Base-by-base conservation (phyloP, 768 basidiomycete species). In the Boletus vermiculosoides region DNA sequence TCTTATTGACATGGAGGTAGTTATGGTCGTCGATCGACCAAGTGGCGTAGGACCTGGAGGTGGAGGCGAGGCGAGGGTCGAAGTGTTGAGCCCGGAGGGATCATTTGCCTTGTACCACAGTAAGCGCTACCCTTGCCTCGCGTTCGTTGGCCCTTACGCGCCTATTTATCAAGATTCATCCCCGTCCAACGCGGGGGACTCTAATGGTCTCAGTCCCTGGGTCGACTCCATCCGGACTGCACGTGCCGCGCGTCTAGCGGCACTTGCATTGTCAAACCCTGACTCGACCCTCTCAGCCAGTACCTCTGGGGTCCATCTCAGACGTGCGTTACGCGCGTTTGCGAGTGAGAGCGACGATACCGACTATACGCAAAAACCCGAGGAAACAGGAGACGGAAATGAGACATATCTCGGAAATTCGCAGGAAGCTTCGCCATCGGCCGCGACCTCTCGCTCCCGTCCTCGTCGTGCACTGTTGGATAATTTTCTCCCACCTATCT, bases 401-500 rank as follows among this genome's bases (percentile, higher is more conserved):
- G 39, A 12, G 25, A 15, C 5, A 3, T 18, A 53, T 36, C 2
- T 30, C 13, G 46, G 48, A 30, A 47, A 41, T 45, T n/a, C 34
- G 6, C 55, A 45, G 39, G 22, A 44, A 25, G 47, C 39, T 45
- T 53, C 52, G 12, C 40, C 60, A 8, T 45, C 11, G 31, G 8
- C 25, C 5, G 25, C 7, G 31, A 45, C 39, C 4, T n/a, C 48
- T 48, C 50, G 52, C 8, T 34, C 53, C n/a, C 62, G 57, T 18
- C 56, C 45, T n/a, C 67, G 63, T 45, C 70, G 71, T 20, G 72
- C 70, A 31, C 57, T 60, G 20, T 31, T 72, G 41, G 68, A 69
- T 23, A 67, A 90, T 70, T 96, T 93, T 76, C 84, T 93, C 1
- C 94, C 94, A 5, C 89, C 94, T 0, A 83, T 96, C 25, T 97